Percentiles rank a stretch among this genome's conserved stretches.
These are phyloP conservation scores for Monosporozyma aerobia DNA, from an alignment of 805 yeast genomes.

Conservation along the genomic window DNA sequence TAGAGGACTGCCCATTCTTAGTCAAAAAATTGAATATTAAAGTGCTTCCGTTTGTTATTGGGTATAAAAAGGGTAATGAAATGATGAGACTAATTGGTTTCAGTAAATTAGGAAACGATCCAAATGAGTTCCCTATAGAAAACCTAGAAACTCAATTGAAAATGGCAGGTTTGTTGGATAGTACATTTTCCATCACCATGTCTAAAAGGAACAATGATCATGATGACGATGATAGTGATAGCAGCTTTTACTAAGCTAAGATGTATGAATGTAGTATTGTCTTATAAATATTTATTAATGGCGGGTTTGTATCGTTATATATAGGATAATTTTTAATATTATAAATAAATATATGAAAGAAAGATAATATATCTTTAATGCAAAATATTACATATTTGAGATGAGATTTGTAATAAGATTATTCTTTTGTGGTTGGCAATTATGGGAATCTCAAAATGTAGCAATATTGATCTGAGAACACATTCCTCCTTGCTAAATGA, in stretches of 20 bases:
- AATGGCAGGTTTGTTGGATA: background rate
- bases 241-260: conserved; percentile 2
- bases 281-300: background rate
- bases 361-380: background rate
- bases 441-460: background rate
- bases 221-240: conserved; percentile 5
- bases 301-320: background rate
- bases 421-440: background rate
- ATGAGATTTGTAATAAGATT: background rate
- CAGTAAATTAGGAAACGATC: conserved; percentile 44
- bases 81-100: conserved; percentile 58
- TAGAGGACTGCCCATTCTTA: conserved; percentile 61
- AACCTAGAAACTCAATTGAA: conserved; percentile 38
- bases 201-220: background rate
- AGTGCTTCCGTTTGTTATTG: conserved; percentile 61
- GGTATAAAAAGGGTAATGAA: conserved; percentile 54
- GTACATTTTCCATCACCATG: background rate
- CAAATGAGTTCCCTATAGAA: conserved; percentile 39
- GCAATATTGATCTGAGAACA: background rate
- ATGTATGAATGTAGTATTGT: background rate
- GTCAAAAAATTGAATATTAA: conserved; percentile 53
- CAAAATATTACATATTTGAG: background rate
- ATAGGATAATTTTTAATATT: background rate
- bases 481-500: background rate
- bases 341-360: background rate